These are phyloP conservation scores for Dichotomopilus funicola DNA, from an alignment of 2,329 filamentous ascomycete species.

Conservation along the genomic window DNA sequence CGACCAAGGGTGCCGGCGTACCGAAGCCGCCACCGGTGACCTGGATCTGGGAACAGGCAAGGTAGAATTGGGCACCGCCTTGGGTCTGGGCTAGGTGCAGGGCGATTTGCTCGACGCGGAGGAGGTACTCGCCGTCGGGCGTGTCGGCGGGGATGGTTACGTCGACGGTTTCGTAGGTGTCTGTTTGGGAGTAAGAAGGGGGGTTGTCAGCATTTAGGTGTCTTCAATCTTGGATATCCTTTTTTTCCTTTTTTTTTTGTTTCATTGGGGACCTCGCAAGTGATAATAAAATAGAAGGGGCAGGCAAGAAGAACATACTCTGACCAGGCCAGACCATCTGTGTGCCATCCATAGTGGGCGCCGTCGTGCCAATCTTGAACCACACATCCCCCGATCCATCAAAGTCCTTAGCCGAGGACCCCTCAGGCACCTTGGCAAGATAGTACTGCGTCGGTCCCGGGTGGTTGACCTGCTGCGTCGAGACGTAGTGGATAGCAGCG, in stretches of 20 bases:
- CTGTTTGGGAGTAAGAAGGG: conserved; percentile 2
- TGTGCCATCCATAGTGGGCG: conserved; percentile 41
- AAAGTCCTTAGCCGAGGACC: conserved; percentile 29
- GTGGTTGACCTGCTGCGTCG: conserved; percentile 33
- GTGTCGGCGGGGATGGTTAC: conserved; percentile 31
- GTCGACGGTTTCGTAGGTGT: conserved; percentile 29
- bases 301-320: conserved; percentile 21
- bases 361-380: conserved; percentile 34
- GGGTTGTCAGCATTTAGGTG: background rate
- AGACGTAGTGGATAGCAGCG: conserved; percentile 30
- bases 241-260: too few relatives aligned
- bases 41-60: conserved; percentile 34
- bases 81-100: conserved; percentile 32
- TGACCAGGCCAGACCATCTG: conserved; percentile 37
- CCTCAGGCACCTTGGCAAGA: conserved; percentile 32
- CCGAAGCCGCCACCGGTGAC: conserved; percentile 33
- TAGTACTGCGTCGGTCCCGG: conserved; percentile 37
- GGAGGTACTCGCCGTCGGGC: conserved; percentile 34
- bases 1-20: conserved; percentile 27
- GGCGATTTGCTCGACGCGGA: conserved; percentile 36
- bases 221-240: background rate
- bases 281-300: background rate
- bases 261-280: too few relatives aligned
- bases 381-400: conserved; percentile 34
- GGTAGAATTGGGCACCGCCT: conserved; percentile 35